These are phyloP conservation scores for Tubosaeta sp. DNA, from an alignment of 768 basidiomycete species.

Conservation along the genomic window DNA sequence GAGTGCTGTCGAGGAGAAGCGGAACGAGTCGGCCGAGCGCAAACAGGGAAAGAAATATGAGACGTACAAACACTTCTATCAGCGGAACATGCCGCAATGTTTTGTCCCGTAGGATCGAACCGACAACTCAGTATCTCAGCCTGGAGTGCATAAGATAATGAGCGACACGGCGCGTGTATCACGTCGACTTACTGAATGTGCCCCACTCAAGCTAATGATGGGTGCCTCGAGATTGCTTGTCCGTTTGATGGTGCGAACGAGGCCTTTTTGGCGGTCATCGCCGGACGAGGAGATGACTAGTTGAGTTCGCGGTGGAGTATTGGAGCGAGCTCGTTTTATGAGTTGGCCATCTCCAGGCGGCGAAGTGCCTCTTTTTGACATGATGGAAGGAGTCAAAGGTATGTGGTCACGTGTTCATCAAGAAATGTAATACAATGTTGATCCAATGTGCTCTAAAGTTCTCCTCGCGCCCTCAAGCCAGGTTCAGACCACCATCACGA, in stretches of 20 bases:
- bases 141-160: conserved; percentile 30
- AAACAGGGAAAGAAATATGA: not conserved
- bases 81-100: conserved; percentile 87
- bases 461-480: too few relatives aligned
- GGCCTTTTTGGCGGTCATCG: conserved; percentile 71
- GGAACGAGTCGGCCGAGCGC: not conserved
- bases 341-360: conserved; percentile 50
- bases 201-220: conserved; percentile 85
- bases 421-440: too few relatives aligned
- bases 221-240: conserved; percentile 94
- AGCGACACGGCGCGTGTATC: not conserved
- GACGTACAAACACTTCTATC: conserved; percentile 87
- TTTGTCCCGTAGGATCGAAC: conserved; percentile 92
- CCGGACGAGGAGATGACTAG: conserved; percentile 73
- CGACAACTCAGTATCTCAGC: conserved; percentile 88
- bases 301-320: conserved; percentile 55
- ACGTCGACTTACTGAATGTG: conserved; percentile 65
- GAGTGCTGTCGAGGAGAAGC: conserved; percentile 46
- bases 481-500: too few relatives aligned
- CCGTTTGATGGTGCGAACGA: conserved; percentile 80
- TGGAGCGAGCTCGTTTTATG: conserved; percentile 57
- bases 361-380: conserved; percentile 71
- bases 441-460: too few relatives aligned
- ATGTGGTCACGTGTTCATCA: conserved; percentile 1
- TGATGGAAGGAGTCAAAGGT: conserved; percentile 20